Evolutionary conservation across 139 green algal genomes (phyloP).

Genomic region (Closterium sp.): DNA sequence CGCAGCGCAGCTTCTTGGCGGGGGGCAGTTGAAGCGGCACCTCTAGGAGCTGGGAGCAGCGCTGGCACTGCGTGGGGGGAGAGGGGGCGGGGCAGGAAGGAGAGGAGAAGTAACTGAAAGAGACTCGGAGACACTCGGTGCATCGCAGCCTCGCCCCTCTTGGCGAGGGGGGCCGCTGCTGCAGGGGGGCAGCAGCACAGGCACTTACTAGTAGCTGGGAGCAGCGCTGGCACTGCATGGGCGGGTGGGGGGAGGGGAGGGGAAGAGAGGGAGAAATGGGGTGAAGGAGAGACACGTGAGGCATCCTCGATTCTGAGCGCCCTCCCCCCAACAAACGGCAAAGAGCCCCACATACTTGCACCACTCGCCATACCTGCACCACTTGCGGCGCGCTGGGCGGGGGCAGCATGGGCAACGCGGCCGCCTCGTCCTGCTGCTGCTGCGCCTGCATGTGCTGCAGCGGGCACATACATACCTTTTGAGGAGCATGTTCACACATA

Average conservation of each 20-base stretch:
- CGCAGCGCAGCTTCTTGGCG: conserved; percentile 23
- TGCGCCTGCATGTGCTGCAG: too few relatives aligned
- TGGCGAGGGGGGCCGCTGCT: too few relatives aligned
- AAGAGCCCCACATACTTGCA: too few relatives aligned
- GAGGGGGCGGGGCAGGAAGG: not conserved
- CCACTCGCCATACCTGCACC: not conserved
- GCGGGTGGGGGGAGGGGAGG: not conserved
- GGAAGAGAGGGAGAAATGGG: not conserved
- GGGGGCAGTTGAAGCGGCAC: not conserved
- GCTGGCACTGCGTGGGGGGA: not conserved
- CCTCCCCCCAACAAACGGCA: too few relatives aligned
- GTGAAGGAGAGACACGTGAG: too few relatives aligned
- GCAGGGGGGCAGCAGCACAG: too few relatives aligned
- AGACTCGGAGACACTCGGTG: conserved; percentile 9
- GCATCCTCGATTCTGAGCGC: too few relatives aligned
- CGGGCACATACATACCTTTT: not conserved
- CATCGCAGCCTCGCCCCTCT: conserved; percentile 5
- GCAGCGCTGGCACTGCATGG: too few relatives aligned
- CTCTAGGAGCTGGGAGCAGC: not conserved
- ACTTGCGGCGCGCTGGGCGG: not conserved
- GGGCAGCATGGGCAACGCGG: not conserved
- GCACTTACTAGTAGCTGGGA: not conserved
- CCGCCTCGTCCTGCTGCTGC: too few relatives aligned
- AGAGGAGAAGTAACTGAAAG: not conserved
- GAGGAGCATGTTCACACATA: too few relatives aligned